Evolutionary conservation across 192 early-diverging fungal genomes (phyloP), one percentile per base, ranked within the genome.

Genomic region (Kickxella alabastrina): DNA sequence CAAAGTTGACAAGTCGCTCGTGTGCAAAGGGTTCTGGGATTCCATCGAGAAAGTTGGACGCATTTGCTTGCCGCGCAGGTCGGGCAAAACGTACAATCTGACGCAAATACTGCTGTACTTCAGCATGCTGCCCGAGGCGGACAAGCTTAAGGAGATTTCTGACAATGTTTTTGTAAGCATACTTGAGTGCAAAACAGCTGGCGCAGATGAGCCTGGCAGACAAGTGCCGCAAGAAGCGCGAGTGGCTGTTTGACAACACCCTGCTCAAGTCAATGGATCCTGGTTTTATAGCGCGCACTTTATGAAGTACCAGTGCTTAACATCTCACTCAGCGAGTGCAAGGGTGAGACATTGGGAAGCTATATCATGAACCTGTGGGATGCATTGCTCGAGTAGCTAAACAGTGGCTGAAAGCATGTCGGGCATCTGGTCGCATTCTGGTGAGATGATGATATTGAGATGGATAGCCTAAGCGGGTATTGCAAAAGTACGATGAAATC

Each of bases 11-110:
- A 74, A 74, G 21, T 62, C 70, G 1, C 59, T 74, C 2, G 54
- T 66, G 8, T 74, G 70, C 38, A 74, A 62, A 17, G 70, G 70
- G 0, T 74, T 74, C 38, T 74, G 70, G 70, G 70, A 66, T 0
- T 15, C 45, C 0, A 46, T 66, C 15, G 47, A 41, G 1, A 18
- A 66, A 3, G 70, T 64, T 17, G 63, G 51, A 10, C 58, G 63
- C 10, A 55, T 74, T 6, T 66, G 70, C 18, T 26, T 74, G 18
- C 70, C 70, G 0, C 54, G 63, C 8, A 62, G 59, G 15, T 74
- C 63, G 3, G 59, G 70, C 3, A 74, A 74, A 40, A 74, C 70
- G 0, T 74, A 74, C 42, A 74, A 74, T 35, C 43, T 74, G 46
- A 74, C 63, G 0, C 62, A 66, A 39, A 46, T 74, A n/a, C 38